These are phyloP conservation scores for Wallacemonas rigidus DNA, from an alignment of 208 protist genomes.

Conservation along the genomic window DNA sequence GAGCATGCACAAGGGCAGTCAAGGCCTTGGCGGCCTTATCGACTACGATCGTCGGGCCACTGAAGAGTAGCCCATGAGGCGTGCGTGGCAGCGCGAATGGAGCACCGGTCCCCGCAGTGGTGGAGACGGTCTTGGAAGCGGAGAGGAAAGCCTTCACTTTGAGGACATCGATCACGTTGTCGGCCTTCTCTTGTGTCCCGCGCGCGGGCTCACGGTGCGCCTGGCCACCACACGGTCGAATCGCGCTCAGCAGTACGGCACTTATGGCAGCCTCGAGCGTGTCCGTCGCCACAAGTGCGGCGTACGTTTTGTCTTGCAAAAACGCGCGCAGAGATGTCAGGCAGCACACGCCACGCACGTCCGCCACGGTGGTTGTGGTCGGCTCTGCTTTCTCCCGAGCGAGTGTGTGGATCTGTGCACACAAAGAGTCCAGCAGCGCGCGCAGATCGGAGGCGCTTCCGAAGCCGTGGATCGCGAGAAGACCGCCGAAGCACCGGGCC, in stretches of 20 bases:
- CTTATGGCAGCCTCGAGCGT: slow-evolving; percentile 20
- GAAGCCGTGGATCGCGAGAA: slow-evolving; percentile 20
- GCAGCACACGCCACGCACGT: neutral
- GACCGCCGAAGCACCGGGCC: slow-evolving; percentile 29
- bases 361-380: neutral
- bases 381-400: neutral
- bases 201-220: neutral
- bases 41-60: slow-evolving; percentile 19
- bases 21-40: slow-evolving; percentile 61
- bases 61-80: neutral
- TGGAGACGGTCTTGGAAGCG: neutral
- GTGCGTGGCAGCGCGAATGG: neutral
- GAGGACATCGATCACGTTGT: neutral
- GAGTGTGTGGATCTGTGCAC: neutral
- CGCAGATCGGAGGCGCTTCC: slow-evolving; percentile 18
- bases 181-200: neutral
- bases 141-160: slow-evolving; percentile 5
- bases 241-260: slow-evolving; percentile 16
- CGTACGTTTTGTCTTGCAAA: slow-evolving; percentile 7
- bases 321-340: slow-evolving; percentile 29
- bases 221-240: slow-evolving; percentile 1
- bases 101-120: neutral
- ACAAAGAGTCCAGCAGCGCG: slow-evolving; percentile 16
- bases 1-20: slow-evolving; percentile 37
- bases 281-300: neutral